A percentile compares a stretch with the other conserved stretches of the same genome.
Conservation (phyloP, 495 filamentous ascomycete genomes). For the Neurospora cerealis region DNA sequence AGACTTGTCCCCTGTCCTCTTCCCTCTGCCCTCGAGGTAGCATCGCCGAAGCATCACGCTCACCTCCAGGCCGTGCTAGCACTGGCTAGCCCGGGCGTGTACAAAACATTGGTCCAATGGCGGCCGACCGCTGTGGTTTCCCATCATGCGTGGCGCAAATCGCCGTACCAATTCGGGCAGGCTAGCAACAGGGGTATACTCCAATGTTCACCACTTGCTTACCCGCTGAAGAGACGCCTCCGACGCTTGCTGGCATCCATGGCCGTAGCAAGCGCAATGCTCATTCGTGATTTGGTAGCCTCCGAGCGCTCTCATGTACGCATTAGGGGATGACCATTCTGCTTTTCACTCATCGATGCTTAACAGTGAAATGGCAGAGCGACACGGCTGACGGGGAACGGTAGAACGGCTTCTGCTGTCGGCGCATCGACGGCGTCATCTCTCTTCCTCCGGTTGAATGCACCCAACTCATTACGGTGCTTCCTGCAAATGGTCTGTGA, state of each 20-base stretch:
- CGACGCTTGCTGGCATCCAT: not conserved
- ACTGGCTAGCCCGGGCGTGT: not conserved
- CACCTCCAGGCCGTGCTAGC: constrained; percentile 5
- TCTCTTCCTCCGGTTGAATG: not conserved
- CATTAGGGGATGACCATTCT: not conserved
- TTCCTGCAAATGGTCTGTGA: not conserved
- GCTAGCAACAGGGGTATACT: not conserved
- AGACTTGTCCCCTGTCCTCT: not conserved
- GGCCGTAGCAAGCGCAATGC: not conserved
- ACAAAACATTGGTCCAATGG: not conserved
- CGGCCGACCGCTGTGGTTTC: not conserved
- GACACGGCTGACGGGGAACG: not conserved
- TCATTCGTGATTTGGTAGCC: not conserved
- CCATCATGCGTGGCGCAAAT: not conserved
- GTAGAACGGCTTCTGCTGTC: not conserved
- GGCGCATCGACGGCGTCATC: not conserved
- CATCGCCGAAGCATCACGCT: not conserved
- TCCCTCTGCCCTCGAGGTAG: not conserved
- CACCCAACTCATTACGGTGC: not conserved
- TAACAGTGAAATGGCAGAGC: not conserved
- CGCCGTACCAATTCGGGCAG: not conserved
- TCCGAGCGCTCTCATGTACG: not conserved
- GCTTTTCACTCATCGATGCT: not conserved
- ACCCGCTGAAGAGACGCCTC: not conserved
- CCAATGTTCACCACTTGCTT: not conserved